Percentiles rank a stretch among this genome's conserved stretches.
These are phyloP conservation scores for Candida rishiriensis DNA, from an alignment of 805 yeast genomes.

Conservation along the genomic window DNA sequence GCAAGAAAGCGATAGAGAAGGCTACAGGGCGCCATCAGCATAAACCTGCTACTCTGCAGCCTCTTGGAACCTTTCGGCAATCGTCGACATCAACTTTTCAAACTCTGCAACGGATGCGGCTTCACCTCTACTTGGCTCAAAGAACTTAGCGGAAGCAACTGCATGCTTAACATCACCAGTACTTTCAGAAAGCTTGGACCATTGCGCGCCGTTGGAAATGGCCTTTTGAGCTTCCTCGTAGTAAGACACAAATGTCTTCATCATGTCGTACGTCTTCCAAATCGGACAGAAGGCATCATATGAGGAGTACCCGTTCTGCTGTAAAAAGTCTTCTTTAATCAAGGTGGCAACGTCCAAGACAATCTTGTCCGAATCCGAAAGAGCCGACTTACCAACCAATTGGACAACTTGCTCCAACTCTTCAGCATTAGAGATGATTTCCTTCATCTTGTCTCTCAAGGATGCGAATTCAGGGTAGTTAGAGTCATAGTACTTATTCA, in stretches of 20 bases:
- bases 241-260: constrained; percentile 89
- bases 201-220: constrained; percentile 84
- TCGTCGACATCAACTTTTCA: constrained; percentile 64
- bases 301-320: constrained; percentile 97
- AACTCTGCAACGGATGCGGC: constrained; percentile 71
- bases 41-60: constrained; percentile 65
- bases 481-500: constrained; percentile 78
- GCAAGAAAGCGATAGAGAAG: not conserved
- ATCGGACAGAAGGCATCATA: constrained; percentile 99
- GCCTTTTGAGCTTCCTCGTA: constrained; percentile 98
- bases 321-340: constrained; percentile 96
- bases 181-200: constrained; percentile 88
- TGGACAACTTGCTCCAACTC: constrained; percentile 99
- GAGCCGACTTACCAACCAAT: constrained; percentile 96
- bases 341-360: constrained; percentile 87
- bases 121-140: constrained; percentile 92
- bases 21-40: not conserved
- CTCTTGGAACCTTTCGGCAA: constrained; percentile 91
- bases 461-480: constrained; percentile 89
- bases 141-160: constrained; percentile 92
- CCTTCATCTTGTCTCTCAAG: constrained; percentile 88
- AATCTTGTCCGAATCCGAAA: constrained; percentile 95
- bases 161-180: constrained; percentile 90
- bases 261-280: constrained; percentile 98
- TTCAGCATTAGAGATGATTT: constrained; percentile 94